phyloP scores from a whole-genome alignment of 202 grass and related monocot genomes.

The Musa balbisiana region DNA sequence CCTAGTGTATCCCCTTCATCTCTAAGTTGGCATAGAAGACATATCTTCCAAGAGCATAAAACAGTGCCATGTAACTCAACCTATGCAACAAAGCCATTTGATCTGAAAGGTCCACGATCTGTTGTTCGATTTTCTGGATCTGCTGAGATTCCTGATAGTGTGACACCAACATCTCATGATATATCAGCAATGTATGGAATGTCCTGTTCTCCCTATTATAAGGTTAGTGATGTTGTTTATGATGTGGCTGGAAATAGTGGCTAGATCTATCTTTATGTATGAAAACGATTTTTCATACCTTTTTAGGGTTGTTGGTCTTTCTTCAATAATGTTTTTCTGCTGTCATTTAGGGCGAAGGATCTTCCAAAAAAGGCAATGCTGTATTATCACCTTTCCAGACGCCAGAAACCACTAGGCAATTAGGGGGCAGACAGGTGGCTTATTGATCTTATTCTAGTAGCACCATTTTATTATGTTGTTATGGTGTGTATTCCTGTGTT shows the following conservation, averaged over 20 bases:
- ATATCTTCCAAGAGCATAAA: constrained; percentile 20
- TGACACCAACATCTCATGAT: constrained; percentile 1
- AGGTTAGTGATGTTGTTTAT: not conserved
- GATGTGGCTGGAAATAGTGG: not conserved
- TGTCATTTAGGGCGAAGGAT: constrained; percentile 33
- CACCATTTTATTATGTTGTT: not conserved
- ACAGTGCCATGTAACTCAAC: constrained; percentile 3
- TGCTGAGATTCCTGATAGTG: not conserved
- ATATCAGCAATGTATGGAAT: constrained; percentile 20
- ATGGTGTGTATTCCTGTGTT: not conserved
- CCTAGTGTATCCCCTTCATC: constrained; percentile 22
- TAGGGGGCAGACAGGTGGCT: constrained; percentile 50
- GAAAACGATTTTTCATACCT: not conserved
- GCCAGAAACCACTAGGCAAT: constrained; percentile 21
- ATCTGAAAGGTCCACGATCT: not conserved
- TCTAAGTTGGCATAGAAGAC: constrained; percentile 22
- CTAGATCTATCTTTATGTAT: not conserved
- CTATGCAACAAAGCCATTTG: constrained; percentile 12
- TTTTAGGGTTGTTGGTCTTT: not conserved
- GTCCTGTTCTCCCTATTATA: constrained; percentile 7
- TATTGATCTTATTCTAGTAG: constrained; percentile 6
- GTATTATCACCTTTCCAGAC: constrained; percentile 28
- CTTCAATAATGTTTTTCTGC: not conserved
- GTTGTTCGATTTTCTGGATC: not conserved
- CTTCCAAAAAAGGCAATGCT: constrained; percentile 27